These are phyloP conservation scores for Ophiocordyceps camponoti-rufipedis DNA, from an alignment of 2,329 filamentous ascomycete genomes.

Conservation along the genomic window DNA sequence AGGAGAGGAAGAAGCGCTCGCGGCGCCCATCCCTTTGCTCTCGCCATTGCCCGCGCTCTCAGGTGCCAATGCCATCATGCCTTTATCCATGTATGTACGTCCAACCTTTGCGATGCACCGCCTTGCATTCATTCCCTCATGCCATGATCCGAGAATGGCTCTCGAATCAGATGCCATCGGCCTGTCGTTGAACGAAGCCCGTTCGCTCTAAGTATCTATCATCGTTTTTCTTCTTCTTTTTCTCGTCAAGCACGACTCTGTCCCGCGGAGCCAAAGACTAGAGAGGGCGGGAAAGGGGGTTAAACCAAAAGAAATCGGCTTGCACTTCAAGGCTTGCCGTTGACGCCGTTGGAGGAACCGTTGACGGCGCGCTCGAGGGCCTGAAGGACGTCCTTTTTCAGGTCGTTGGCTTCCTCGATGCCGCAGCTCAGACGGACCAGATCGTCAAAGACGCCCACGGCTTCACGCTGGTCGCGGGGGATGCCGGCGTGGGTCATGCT, in stretches of 20 bases:
- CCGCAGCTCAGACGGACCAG: conserved; percentile 86
- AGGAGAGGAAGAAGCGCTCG: neutral
- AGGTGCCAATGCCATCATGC: neutral
- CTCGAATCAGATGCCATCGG: neutral
- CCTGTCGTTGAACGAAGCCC: neutral
- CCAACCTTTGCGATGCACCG: neutral
- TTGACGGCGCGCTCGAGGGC: conserved; percentile 60
- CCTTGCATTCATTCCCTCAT: neutral
- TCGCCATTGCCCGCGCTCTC: neutral
- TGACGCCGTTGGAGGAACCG: conserved; percentile 12
- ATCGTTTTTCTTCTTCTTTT: neutral
- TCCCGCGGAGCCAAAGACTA: neutral
- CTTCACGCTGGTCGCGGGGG: conserved; percentile 74
- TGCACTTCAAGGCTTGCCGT: conserved; percentile 4
- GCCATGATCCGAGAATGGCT: neutral
- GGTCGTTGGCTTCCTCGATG: conserved; percentile 75
- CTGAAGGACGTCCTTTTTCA: conserved; percentile 64
- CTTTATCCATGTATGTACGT: neutral
- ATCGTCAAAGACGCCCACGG: conserved; percentile 87
- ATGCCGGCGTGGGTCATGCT: conserved; percentile 98
- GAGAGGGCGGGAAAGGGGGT: neutral
- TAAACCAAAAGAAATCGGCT: neutral
- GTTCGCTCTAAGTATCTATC: conserved; percentile 1
- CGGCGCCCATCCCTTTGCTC: neutral
- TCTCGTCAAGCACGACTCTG: too few relatives aligned